Conservation (phyloP, 345 rosid genomes). For the Aethionema arabicum region DNA sequence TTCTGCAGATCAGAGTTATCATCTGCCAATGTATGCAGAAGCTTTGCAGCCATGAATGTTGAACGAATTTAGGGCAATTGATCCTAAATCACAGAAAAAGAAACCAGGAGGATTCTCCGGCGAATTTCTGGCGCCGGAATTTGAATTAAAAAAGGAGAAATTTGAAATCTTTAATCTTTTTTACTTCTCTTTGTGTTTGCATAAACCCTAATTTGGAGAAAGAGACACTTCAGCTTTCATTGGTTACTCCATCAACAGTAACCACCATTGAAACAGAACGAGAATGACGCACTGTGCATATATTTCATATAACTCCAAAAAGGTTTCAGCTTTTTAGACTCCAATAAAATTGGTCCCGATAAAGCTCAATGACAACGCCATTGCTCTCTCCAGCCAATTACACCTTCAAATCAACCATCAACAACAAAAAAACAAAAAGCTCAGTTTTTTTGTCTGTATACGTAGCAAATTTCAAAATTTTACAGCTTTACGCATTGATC, state of each 20-base stretch:
- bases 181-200: constrained; percentile 1
- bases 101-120: constrained; percentile 7
- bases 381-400: constrained; percentile 43
- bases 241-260: constrained; percentile 27
- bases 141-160: neutral
- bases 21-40: constrained; percentile 84
- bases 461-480: constrained; percentile 8
- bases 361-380: constrained; percentile 31
- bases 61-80: neutral
- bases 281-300: constrained; percentile 44
- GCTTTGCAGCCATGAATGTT: constrained; percentile 81
- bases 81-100: neutral
- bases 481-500: neutral
- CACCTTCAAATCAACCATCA: constrained; percentile 38
- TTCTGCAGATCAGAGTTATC: constrained; percentile 88
- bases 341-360: constrained; percentile 29
- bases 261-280: constrained; percentile 29
- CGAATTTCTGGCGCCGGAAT: neutral
- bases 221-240: constrained; percentile 30
- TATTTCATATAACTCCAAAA: constrained; percentile 32
- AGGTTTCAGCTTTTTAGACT: constrained; percentile 2
- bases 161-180: neutral
- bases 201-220: constrained; percentile 1
- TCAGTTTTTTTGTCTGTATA: constrained; percentile 9
- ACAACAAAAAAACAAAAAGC: constrained; percentile 22